Evolutionary conservation across 225 moss, liverwort and hornwort genomes (phyloP).

Genomic region (Marchantia polymorpha): DNA sequence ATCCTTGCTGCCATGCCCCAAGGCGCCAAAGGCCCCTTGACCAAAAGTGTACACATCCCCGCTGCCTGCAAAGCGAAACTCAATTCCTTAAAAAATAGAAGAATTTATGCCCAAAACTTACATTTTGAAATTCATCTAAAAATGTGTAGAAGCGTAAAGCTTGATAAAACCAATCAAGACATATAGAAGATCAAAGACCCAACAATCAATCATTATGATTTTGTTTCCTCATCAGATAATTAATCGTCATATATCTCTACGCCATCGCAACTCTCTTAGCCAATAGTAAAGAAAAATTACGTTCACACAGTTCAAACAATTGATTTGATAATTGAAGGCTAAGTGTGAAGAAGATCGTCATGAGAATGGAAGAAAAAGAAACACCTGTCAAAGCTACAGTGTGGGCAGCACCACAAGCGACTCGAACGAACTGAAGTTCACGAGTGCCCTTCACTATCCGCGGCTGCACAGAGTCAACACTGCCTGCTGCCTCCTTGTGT

Average conservation of each 20-base stretch:
- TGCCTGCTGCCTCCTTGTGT: constrained; percentile 51
- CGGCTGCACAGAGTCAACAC: constrained; percentile 56
- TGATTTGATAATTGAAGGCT: neutral
- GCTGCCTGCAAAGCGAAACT: constrained; percentile 44
- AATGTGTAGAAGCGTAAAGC: neutral
- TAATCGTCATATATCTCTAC: neutral
- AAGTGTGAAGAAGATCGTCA: neutral
- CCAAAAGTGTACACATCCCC: constrained; percentile 78
- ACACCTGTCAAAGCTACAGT: constrained; percentile 70
- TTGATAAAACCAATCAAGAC: too few relatives aligned
- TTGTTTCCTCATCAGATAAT: too few relatives aligned
- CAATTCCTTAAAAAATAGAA: neutral
- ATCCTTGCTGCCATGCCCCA: constrained; percentile 61
- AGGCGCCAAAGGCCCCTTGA: constrained; percentile 58
- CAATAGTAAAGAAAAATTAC: too few relatives aligned
- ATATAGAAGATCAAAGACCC: too few relatives aligned
- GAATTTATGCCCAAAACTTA: neutral
- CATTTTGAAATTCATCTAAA: neutral
- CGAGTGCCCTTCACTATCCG: constrained; percentile 69
- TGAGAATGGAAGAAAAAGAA: neutral
- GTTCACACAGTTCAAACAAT: neutral
- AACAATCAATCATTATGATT: too few relatives aligned
- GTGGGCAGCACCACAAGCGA: constrained; percentile 64
- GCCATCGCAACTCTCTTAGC: too few relatives aligned
- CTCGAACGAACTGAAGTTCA: constrained; percentile 64